A percentile compares a stretch with the other conserved stretches of the same genome.
phyloP scores from a whole-genome alignment of 257 asterid species.

The Nemophila menziesii region DNA sequence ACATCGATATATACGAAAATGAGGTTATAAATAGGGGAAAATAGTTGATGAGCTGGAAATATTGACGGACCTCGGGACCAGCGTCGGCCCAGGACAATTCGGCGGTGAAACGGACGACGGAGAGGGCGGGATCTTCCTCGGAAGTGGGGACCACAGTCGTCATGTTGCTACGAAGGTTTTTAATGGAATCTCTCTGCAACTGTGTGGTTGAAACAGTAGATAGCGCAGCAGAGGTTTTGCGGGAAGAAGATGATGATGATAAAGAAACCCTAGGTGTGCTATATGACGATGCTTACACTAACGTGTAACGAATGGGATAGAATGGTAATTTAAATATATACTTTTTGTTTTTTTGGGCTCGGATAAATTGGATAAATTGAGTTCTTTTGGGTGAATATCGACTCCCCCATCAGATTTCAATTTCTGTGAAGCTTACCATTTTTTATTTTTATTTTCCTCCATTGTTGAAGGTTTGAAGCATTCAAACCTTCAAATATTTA shows the following conservation, averaged over 20 bases:
- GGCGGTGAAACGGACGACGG: conserved; percentile 74
- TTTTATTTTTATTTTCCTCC: too few relatives aligned
- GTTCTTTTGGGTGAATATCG: too few relatives aligned
- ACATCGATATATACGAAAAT: too few relatives aligned
- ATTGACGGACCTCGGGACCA: conserved; percentile 67
- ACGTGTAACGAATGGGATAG: neutral
- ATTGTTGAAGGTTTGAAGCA: too few relatives aligned
- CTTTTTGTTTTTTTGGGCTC: too few relatives aligned
- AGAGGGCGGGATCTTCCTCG: conserved; percentile 69
- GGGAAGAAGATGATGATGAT: neutral
- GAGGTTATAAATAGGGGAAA: neutral
- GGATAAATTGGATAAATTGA: too few relatives aligned
- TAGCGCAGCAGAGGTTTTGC: neutral
- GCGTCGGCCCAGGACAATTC: conserved; percentile 91
- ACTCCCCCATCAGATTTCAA: too few relatives aligned
- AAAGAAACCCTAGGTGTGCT: conserved; percentile 20
- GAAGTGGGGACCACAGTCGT: conserved; percentile 78
- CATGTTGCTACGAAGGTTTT: too few relatives aligned
- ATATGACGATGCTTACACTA: too few relatives aligned
- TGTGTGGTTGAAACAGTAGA: neutral
- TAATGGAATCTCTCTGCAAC: neutral
- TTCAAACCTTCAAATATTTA: too few relatives aligned
- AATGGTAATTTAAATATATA: too few relatives aligned
- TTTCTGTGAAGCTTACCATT: too few relatives aligned
- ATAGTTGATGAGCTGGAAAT: neutral